These are phyloP conservation scores for Colletotrichum gloeosporioides DNA, from an alignment of 2,329 filamentous ascomycete species.

Conservation along the genomic window DNA sequence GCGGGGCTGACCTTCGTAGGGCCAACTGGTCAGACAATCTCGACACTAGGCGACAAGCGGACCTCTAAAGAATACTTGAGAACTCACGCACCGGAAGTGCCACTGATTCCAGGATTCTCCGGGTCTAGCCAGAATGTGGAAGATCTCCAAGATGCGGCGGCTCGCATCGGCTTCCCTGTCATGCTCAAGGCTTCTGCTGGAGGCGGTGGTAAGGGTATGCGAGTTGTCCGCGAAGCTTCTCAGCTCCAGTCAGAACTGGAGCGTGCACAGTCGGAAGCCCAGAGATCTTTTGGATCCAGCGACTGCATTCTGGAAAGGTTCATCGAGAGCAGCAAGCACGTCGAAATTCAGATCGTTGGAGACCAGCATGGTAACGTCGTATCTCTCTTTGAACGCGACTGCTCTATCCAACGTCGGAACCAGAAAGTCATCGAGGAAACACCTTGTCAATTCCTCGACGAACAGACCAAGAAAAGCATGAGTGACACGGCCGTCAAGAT, in stretches of 20 bases:
- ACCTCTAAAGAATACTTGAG: neutral
- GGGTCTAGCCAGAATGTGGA: neutral
- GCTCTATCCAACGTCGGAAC: constrained; percentile 48
- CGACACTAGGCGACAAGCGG: neutral
- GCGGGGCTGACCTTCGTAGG: neutral
- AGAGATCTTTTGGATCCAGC: neutral
- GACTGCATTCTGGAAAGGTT: constrained; percentile 63
- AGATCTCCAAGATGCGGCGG: neutral
- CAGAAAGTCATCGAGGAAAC: constrained; percentile 50
- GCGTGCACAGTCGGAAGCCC: neutral
- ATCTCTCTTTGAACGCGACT: constrained; percentile 47
- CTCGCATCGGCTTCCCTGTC: neutral
- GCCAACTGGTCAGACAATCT: neutral
- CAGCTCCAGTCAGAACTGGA: neutral
- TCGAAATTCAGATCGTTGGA: constrained; percentile 52
- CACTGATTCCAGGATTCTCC: neutral
- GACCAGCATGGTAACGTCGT: constrained; percentile 39
- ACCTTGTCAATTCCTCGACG: constrained; percentile 26
- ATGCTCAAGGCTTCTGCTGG: neutral
- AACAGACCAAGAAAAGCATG: constrained; percentile 37
- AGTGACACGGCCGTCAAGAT: neutral
- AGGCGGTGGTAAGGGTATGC: neutral
- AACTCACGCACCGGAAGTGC: neutral
- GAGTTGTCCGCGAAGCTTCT: neutral
- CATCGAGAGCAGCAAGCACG: constrained; percentile 53